Evolutionary conservation across 441 rosid genomes (phyloP).

Genomic region (Jatropha multifida): DNA sequence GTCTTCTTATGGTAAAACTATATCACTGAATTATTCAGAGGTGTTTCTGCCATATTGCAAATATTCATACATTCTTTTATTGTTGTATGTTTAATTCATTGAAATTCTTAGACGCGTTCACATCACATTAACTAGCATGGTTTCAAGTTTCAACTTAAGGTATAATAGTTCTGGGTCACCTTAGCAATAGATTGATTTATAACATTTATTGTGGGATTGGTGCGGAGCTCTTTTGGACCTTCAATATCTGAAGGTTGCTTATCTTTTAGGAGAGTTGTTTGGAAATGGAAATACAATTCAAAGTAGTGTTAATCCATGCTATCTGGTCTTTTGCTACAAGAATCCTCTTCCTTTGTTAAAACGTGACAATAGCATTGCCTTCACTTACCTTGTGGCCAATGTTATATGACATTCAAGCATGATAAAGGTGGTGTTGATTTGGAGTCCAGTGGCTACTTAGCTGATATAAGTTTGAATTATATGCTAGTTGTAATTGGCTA

Average conservation of each 20-base stretch:
- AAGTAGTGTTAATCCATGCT: neutral
- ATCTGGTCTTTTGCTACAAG: neutral
- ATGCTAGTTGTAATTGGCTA: neutral
- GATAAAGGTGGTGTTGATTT: neutral
- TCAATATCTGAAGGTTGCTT: neutral
- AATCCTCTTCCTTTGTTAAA: neutral
- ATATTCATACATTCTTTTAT: too few species aligned
- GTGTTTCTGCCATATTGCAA: neutral
- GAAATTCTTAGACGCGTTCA: neutral
- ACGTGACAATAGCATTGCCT: neutral
- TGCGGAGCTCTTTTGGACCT: neutral
- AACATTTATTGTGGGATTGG: neutral
- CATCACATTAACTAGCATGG: neutral
- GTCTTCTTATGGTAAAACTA: neutral
- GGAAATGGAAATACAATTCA: neutral
- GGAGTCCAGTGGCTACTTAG: neutral
- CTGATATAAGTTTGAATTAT: neutral
- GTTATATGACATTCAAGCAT: neutral
- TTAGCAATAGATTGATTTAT: neutral
- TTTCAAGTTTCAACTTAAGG: neutral
- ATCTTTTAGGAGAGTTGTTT: neutral
- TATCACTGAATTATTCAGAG: neutral
- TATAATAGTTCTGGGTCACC: neutral
- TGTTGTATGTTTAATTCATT: neutral
- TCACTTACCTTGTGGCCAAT: neutral